These are phyloP conservation scores for Huntiella savannae DNA, from an alignment of 2,329 filamentous ascomycete genomes.

Conservation along the genomic window DNA sequence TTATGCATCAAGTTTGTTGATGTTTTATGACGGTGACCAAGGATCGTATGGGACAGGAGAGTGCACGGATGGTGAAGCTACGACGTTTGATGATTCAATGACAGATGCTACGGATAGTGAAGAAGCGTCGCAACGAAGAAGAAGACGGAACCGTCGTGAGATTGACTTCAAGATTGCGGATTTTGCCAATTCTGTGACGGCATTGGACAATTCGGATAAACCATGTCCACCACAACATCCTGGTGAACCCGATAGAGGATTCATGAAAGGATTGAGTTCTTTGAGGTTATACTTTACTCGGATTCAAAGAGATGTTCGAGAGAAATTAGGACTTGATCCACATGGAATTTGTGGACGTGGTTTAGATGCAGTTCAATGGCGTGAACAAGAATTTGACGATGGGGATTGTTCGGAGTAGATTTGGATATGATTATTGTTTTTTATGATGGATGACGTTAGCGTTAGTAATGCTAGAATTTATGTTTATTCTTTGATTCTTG, in stretches of 20 bases:
- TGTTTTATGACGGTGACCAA: constrained; percentile 84
- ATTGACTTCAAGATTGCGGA: constrained; percentile 96
- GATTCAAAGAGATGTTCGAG: constrained; percentile 60
- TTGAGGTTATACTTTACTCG: constrained; percentile 68
- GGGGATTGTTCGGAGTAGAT: constrained; percentile 10
- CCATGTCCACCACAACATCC: constrained; percentile 69
- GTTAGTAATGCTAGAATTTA: too few relatives aligned
- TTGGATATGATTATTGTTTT: background rate
- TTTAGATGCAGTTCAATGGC: too few relatives aligned
- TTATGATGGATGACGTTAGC: background rate
- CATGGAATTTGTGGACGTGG: constrained; percentile 13
- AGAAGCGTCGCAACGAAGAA: constrained; percentile 26
- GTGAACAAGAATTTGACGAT: constrained; percentile 7
- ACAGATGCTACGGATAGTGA: constrained; percentile 42
- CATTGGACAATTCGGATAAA: constrained; percentile 48
- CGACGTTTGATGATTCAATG: constrained; percentile 34
- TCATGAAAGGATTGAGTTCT: constrained; percentile 64
- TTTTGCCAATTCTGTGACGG: constrained; percentile 92
- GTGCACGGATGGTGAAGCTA: constrained; percentile 31
- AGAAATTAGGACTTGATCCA: constrained; percentile 29
- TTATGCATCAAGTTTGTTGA: constrained; percentile 83
- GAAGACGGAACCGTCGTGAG: constrained; percentile 32
- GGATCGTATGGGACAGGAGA: constrained; percentile 28
- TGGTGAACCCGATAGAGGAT: constrained; percentile 67
- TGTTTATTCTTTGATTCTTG: too few relatives aligned